These are phyloP conservation scores for Abelmoschus esculentus DNA, from an alignment of 345 rosid species.

Conservation along the genomic window DNA sequence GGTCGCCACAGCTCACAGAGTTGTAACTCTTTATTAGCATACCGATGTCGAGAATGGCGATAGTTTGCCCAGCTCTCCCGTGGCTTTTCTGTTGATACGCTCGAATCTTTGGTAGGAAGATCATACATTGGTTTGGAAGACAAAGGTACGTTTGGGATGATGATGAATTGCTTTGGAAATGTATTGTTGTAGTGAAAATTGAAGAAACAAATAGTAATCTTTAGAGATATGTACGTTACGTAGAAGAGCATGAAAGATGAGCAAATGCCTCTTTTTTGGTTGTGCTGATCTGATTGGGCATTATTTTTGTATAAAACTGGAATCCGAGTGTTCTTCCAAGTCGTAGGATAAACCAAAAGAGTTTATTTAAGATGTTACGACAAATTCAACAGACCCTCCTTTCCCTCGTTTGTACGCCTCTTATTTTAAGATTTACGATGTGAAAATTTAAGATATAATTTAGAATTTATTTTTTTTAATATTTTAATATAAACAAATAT, in stretches of 20 bases:
- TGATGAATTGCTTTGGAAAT: background rate
- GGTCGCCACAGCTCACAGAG: too few relatives aligned
- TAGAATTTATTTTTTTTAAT: too few relatives aligned
- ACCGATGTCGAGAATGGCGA: too few relatives aligned
- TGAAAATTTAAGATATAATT: too few relatives aligned
- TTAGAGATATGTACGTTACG: background rate
- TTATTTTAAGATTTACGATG: too few relatives aligned
- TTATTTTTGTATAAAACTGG: conserved; percentile 25
- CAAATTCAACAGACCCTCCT: too few relatives aligned
- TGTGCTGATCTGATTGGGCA: conserved; percentile 20
- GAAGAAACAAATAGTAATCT: background rate
- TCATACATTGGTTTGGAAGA: background rate
- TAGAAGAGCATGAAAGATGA: conserved; percentile 31
- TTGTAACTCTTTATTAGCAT: too few relatives aligned
- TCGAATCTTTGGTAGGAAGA: background rate
- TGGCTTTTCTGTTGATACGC: background rate
- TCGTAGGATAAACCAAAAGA: background rate
- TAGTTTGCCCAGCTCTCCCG: background rate
- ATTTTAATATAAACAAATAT: too few relatives aligned
- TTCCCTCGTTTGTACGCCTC: too few relatives aligned
- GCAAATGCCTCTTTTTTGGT: conserved; percentile 18
- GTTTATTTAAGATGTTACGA: background rate
- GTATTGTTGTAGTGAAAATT: background rate
- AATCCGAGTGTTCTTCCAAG: background rate
- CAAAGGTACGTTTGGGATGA: background rate